Conservation (phyloP, 1,284 basidiomycete species). For the Ustilago curta region DNA sequence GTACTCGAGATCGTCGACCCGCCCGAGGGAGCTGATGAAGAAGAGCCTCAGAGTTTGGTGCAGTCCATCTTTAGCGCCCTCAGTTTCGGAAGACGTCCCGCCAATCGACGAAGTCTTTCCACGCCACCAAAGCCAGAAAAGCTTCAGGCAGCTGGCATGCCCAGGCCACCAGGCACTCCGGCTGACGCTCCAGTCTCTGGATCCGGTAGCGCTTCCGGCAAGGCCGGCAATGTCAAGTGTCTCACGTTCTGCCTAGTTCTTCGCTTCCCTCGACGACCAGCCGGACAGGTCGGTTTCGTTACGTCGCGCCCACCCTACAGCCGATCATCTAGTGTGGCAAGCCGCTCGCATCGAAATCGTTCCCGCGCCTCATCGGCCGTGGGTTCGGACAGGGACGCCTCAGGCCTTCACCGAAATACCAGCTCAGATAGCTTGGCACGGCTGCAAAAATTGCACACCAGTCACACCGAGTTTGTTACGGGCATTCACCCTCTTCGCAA, state of each 20-base stretch:
- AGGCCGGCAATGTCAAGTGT: constrained; percentile 52
- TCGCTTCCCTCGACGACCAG: constrained; percentile 49
- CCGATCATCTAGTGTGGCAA: constrained; percentile 38
- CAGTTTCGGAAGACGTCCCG: constrained; percentile 53
- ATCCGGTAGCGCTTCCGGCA: constrained; percentile 41
- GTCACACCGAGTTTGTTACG: constrained; percentile 33
- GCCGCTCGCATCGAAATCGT: constrained; percentile 25
- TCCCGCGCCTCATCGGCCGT: constrained; percentile 44
- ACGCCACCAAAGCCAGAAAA: constrained; percentile 49
- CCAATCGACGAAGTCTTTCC: constrained; percentile 48
- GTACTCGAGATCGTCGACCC: constrained; percentile 60
- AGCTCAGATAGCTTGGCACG: constrained; percentile 37
- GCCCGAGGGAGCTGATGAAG: constrained; percentile 18
- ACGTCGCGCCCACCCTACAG: constrained; percentile 36
- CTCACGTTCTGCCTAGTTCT: constrained; percentile 60
- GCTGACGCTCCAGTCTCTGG: constrained; percentile 47
- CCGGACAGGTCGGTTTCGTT: constrained; percentile 36
- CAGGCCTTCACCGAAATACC: constrained; percentile 26
- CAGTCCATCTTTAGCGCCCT: constrained; percentile 64
- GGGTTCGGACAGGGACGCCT: constrained; percentile 15
- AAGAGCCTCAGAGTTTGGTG: constrained; percentile 49
- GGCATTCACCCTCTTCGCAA: constrained; percentile 47
- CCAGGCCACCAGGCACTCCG: constrained; percentile 43
- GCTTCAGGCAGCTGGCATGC: constrained; percentile 27
- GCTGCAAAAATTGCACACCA: constrained; percentile 30